Base-by-base conservation (phyloP, 1,284 basidiomycete species). In the Microstroma glucosiphilum region DNA sequence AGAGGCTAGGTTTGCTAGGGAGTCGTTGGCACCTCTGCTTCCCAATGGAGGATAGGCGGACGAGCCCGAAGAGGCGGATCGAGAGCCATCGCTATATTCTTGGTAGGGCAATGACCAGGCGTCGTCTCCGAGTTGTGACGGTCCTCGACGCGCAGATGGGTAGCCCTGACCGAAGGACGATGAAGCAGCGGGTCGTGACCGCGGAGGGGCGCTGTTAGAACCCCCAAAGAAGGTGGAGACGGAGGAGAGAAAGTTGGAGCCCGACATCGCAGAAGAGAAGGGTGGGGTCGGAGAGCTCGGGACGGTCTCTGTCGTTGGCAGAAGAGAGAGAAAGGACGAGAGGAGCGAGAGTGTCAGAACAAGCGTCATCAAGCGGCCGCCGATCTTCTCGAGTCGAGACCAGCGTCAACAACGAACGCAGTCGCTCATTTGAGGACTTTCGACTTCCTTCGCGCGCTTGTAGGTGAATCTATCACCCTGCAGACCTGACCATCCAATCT, bases 191-290 rank as follows among this genome's bases (percentile, higher is more conserved):
- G 40, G 56, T 57, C 43, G 59, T 71, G 13, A 68, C 64, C 56
- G 43, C 13, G 57, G 25, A 19, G 58, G 48, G 19, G 51, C 19
- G 2, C 60, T 25, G 43, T 53, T 56, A 15, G 42, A 62, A 56
- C 62, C 67, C 49, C 66, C 70, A 57, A 73, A 73, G 64, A 70
- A 68, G 58, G 71, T 72, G n/a, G 71, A 70, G 58, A 73, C 64
- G 41, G 72, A 69, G 1, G 71, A 72, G 56, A 73, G 70, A 60
- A 73, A 66, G 37, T 56, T 56, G 46, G 43, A 21, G 51, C 51
- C 26, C 51, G 26, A 23, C 17, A 25, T 48, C 43, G 43, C 21
- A 48, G 43, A 6, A 12, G 43, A 37, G 30, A 37, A 37, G 9
- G 30, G 30, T 37, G 9, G 30, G 30, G 30, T 37, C 30, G 30